phyloP scores from a whole-genome alignment of 2,329 filamentous ascomycete species.

The Intubia oerlemansii region DNA sequence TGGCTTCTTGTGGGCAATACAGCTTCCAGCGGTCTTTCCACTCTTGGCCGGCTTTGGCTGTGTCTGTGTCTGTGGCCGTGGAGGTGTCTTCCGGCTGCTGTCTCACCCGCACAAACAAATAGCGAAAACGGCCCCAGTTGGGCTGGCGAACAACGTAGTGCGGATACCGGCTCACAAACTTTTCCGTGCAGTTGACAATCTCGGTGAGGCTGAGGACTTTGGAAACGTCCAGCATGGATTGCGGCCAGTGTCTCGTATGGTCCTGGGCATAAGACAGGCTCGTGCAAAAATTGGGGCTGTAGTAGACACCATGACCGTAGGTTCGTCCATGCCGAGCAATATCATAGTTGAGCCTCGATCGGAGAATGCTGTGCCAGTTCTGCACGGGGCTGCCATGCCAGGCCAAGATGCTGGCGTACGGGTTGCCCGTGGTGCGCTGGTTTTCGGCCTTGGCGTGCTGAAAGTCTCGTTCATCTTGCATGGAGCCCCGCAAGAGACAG shows the following conservation, averaged over 20 bases:
- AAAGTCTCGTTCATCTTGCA: conserved; percentile 68
- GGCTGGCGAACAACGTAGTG: conserved; percentile 53
- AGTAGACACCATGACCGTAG: conserved; percentile 65
- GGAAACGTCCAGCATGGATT: conserved; percentile 38
- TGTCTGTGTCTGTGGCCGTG: background rate
- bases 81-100: no score
- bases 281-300: conserved; percentile 35
- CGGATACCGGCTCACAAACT: conserved; percentile 33
- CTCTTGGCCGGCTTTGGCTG: background rate
- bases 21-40: no score
- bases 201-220: conserved; percentile 59
- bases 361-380: conserved; percentile 85
- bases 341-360: conserved; percentile 58
- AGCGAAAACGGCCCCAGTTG: conserved; percentile 81
- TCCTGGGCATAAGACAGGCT: conserved; percentile 28
- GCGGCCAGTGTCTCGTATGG: conserved; percentile 29
- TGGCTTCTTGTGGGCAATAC: no score
- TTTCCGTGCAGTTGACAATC: conserved; percentile 49
- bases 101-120: conserved; percentile 39
- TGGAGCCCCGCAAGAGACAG: conserved; percentile 68
- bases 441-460: conserved; percentile 31
- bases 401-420: conserved; percentile 54
- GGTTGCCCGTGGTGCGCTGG: conserved; percentile 12
- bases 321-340: conserved; percentile 41
- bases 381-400: conserved; percentile 61